Percentiles rank a stretch among this genome's conserved stretches.
Evolutionary conservation across 116 monocot genomes (phyloP).

Genomic region (Cymodocea nodosa): DNA sequence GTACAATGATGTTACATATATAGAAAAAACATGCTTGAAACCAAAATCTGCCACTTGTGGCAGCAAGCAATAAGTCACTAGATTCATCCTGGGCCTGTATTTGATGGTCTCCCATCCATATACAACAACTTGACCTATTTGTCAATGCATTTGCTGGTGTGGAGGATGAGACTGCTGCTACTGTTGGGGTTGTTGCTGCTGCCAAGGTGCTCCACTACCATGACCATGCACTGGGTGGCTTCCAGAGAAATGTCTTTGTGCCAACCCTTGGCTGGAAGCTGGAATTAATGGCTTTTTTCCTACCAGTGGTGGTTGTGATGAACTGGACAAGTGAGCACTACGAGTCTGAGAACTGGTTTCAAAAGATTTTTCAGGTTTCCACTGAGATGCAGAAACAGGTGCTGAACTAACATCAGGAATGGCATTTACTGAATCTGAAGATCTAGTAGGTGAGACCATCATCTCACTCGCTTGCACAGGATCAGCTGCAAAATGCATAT

Average conservation of each 20-base stretch:
- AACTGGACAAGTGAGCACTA: slow-evolving; percentile 19
- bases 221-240: slow-evolving; percentile 17
- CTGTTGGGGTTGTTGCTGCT: slow-evolving; percentile 38
- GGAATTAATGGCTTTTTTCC: slow-evolving; percentile 25
- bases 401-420: slow-evolving; percentile 13
- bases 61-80: background rate
- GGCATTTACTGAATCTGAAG: slow-evolving; percentile 24
- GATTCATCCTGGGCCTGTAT: slow-evolving; percentile 43
- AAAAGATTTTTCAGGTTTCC: slow-evolving; percentile 44
- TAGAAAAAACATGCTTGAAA: background rate
- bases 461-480: slow-evolving; percentile 32
- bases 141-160: slow-evolving; percentile 23
- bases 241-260: slow-evolving; percentile 40
- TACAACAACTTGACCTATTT: slow-evolving; percentile 27
- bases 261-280: slow-evolving; percentile 33
- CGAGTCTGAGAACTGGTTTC: slow-evolving; percentile 17
- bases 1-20: slow-evolving; percentile 7
- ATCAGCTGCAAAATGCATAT: slow-evolving; percentile 19
- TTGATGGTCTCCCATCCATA: slow-evolving; percentile 52
- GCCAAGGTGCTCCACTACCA: slow-evolving; percentile 50
- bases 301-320: slow-evolving; percentile 27
- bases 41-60: background rate
- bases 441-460: slow-evolving; percentile 11
- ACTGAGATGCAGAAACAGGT: slow-evolving; percentile 25
- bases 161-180: slow-evolving; percentile 8